These are phyloP conservation scores for Capsicum chinense DNA, from an alignment of 257 asterid species.

Conservation along the genomic window DNA sequence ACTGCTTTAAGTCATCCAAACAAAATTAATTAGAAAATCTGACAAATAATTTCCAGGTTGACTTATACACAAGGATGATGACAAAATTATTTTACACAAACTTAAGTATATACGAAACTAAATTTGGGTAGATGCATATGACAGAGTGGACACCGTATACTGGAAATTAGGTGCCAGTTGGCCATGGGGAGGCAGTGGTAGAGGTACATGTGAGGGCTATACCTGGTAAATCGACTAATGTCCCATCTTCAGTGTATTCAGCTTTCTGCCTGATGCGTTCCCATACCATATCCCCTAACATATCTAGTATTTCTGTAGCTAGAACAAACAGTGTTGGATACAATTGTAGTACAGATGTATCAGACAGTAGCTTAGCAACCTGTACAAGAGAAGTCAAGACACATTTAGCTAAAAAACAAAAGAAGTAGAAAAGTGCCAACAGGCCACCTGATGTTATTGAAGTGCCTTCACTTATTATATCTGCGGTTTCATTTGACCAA, in stretches of 20 bases:
- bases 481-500: background rate
- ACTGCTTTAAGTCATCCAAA: conserved; percentile 13
- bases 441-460: conserved; percentile 9
- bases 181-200: background rate
- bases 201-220: conserved; percentile 26
- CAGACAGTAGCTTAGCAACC: conserved; percentile 85
- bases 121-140: background rate
- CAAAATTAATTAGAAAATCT: conserved; percentile 15
- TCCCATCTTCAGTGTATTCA: conserved; percentile 60
- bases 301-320: conserved; percentile 81
- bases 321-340: conserved; percentile 83
- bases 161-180: conserved; percentile 15
- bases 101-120: background rate
- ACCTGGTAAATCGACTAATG: conserved; percentile 64
- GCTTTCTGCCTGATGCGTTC: conserved; percentile 70
- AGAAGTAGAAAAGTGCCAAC: conserved; percentile 18
- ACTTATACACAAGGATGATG: background rate
- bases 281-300: conserved; percentile 92
- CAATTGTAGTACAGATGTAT: conserved; percentile 66
- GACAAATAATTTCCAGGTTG: background rate
- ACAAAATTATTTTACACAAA: background rate
- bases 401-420: conserved; percentile 31
- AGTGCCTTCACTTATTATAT: background rate
- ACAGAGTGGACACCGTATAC: conserved; percentile 11
- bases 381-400: conserved; percentile 41